phyloP scores from a whole-genome alignment of 2,329 filamentous ascomycete species.

The Microsporum ferrugineum region DNA sequence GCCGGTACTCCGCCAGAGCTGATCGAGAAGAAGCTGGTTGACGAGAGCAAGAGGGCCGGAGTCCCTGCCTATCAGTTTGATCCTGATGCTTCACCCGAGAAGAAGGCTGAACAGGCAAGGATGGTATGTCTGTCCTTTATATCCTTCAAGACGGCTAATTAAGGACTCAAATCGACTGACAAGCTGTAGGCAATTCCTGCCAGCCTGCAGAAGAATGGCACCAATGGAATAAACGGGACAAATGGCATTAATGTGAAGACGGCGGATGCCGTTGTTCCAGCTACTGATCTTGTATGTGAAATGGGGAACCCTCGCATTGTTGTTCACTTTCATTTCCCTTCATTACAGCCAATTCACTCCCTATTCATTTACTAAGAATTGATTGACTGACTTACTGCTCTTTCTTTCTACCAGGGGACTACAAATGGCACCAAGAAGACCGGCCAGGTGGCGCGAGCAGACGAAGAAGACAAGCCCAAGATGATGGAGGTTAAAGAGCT shows the following conservation, averaged over 20 bases:
- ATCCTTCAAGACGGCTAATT: background rate
- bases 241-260: constrained; percentile 18
- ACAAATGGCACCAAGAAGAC: background rate
- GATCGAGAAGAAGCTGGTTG: constrained; percentile 61
- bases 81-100: constrained; percentile 66
- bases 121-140: constrained; percentile 46
- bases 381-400: background rate
- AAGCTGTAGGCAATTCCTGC: constrained; percentile 9
- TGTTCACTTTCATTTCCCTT: background rate
- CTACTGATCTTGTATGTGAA: constrained; percentile 56
- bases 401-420: background rate
- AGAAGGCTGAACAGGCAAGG: constrained; percentile 71
- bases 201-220: constrained; percentile 34
- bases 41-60: constrained; percentile 68
- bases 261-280: constrained; percentile 41
- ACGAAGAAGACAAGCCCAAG: constrained; percentile 17
- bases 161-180: background rate
- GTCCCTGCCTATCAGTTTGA: constrained; percentile 75
- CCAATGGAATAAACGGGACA: background rate
- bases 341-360: background rate
- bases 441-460: background rate
- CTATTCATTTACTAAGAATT: no score
- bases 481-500: constrained; percentile 37
- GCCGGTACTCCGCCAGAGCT: constrained; percentile 56
- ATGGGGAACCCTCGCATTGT: background rate